These are phyloP conservation scores for Boletales sp. DNA, from an alignment of 768 basidiomycete genomes.

Conservation along the genomic window DNA sequence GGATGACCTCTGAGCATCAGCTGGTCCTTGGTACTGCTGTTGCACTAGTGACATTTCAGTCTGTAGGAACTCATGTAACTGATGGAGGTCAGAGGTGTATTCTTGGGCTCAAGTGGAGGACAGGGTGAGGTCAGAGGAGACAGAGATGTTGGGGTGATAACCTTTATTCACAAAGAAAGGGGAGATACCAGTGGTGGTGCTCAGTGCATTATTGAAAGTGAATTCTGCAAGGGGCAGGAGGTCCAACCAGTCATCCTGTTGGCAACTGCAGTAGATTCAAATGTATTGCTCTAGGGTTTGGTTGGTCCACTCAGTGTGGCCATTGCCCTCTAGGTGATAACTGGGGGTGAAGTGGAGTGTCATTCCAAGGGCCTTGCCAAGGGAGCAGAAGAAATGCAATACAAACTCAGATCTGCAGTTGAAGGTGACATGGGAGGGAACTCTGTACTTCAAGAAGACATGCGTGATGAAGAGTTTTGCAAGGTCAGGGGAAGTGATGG, in stretches of 20 bases:
- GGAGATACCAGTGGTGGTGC: not conserved
- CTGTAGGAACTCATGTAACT: no score
- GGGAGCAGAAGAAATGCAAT: not conserved
- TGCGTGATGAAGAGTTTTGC: not conserved
- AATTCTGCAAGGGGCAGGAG: not conserved
- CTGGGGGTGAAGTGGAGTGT: no score
- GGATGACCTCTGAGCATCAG: no score
- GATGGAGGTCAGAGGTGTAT: no score
- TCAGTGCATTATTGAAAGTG: not conserved
- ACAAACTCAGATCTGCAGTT: not conserved
- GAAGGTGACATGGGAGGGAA: not conserved
- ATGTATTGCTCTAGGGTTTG: not conserved
- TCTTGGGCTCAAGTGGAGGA: no score
- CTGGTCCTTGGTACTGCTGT: no score
- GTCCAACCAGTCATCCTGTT: slow-evolving; percentile 3
- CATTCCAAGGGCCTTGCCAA: no score
- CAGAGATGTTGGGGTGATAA: not conserved
- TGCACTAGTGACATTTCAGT: no score
- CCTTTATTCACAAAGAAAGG: not conserved
- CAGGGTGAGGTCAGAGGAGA: not conserved
- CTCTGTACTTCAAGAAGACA: not conserved
- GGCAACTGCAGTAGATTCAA: not conserved
- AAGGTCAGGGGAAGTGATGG: not conserved
- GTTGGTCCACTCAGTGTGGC: not conserved
- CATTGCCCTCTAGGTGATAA: not conserved